Evolutionary conservation across 2,329 filamentous ascomycete species (phyloP).

Genomic region (Aureobasidium uvarum): DNA sequence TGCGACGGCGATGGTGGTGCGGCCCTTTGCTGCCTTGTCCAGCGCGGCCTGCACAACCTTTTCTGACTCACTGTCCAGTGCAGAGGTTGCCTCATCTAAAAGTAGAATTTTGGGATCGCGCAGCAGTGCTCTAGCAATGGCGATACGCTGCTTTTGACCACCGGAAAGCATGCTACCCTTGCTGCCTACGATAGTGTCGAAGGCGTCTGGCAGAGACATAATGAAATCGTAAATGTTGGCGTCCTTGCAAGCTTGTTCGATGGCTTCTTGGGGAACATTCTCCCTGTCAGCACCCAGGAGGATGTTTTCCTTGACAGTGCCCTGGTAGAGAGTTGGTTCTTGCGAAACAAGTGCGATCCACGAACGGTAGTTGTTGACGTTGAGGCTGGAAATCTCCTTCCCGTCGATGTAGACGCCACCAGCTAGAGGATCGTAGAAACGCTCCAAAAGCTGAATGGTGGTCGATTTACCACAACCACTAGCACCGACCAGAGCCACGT

Average conservation of each 20-base stretch:
- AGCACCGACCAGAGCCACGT: slow-evolving; percentile 87
- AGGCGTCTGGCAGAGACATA: slow-evolving; percentile 78
- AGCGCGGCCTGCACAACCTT: slow-evolving; percentile 78
- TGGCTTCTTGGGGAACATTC: slow-evolving; percentile 66
- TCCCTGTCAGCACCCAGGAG: slow-evolving; percentile 68
- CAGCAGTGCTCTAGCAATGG: slow-evolving; percentile 85
- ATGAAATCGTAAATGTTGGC: slow-evolving; percentile 95
- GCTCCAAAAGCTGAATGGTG: slow-evolving; percentile 85
- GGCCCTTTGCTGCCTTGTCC: slow-evolving; percentile 74
- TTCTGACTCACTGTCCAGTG: slow-evolving; percentile 71
- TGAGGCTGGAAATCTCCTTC: slow-evolving; percentile 74
- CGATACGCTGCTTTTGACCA: slow-evolving; percentile 92
- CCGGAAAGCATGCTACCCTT: slow-evolving; percentile 84
- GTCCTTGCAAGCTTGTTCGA: slow-evolving; percentile 79
- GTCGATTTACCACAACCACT: slow-evolving; percentile 94
- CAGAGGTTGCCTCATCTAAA: slow-evolving; percentile 70
- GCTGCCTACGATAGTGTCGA: slow-evolving; percentile 72
- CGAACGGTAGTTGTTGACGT: slow-evolving; percentile 81
- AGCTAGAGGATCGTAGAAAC: slow-evolving; percentile 86
- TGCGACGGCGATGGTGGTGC: slow-evolving; percentile 81
- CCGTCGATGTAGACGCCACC: slow-evolving; percentile 82
- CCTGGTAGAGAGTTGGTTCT: slow-evolving; percentile 92
- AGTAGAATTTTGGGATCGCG: slow-evolving; percentile 86
- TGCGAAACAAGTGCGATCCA: slow-evolving; percentile 87
- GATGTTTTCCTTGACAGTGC: slow-evolving; percentile 87